Evolutionary conservation across 2,329 filamentous ascomycete species (phyloP).

Genomic region (Scytalidium lignicola): DNA sequence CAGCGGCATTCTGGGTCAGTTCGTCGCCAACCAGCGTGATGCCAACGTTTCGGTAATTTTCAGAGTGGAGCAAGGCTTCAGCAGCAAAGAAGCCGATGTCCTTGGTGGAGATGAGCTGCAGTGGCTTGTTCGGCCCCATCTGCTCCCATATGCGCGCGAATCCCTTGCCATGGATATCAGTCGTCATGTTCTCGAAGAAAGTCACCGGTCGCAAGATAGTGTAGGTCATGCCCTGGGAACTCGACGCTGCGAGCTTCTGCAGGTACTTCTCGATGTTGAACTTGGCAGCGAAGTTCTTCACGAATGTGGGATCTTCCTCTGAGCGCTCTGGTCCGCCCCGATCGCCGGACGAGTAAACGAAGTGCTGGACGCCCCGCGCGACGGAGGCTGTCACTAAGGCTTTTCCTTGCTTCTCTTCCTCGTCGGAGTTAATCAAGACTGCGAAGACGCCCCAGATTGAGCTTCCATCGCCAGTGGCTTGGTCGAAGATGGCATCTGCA

Average conservation of each 20-base stretch:
- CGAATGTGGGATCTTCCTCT: conserved; percentile 39
- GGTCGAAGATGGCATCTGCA: conserved; percentile 38
- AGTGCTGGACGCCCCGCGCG: conserved; percentile 49
- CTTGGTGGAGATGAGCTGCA: conserved; percentile 37
- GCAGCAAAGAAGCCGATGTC: conserved; percentile 43
- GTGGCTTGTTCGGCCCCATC: conserved; percentile 20
- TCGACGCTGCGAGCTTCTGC: not conserved
- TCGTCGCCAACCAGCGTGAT: conserved; percentile 42
- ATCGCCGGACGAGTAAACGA: conserved; percentile 61
- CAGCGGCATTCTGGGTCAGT: conserved; percentile 31
- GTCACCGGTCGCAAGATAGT: conserved; percentile 51
- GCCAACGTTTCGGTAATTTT: conserved; percentile 32
- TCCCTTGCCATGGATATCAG: conserved; percentile 18
- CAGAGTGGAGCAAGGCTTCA: conserved; percentile 35
- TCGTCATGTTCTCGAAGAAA: conserved; percentile 46
- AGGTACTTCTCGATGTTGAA: conserved; percentile 50
- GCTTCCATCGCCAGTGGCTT: conserved; percentile 24
- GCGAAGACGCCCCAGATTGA: conserved; percentile 48
- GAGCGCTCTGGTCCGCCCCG: conserved; percentile 46
- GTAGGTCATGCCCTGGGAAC: conserved; percentile 38
- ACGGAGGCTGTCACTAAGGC: conserved; percentile 45
- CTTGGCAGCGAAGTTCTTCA: conserved; percentile 52
- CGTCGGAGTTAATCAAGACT: conserved; percentile 30
- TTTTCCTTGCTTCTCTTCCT: conserved; percentile 43
- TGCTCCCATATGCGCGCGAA: conserved; percentile 22